Evolutionary conservation across 208 protist genomes (phyloP), one percentile per base, ranked within the genome.

Genomic region (Wallacemonas sp.): DNA sequence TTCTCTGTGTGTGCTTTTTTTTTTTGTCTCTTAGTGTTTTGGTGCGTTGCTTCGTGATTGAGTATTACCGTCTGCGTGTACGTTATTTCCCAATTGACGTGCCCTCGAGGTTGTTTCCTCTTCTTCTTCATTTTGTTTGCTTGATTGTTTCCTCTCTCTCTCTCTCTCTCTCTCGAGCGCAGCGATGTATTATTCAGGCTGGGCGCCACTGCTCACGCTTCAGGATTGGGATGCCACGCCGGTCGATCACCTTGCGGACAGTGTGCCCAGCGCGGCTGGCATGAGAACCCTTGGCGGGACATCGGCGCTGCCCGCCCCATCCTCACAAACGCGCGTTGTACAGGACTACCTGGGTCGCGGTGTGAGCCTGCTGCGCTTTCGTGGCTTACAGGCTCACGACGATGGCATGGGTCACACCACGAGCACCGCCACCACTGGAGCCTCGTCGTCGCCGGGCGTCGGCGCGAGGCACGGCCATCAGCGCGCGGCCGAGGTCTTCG

Each of bases 141-240:
- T 61, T 61, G 26, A 22, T 42, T 45, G 12, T 70, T 62, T 42
- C 41, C 22, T 61, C 22, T 25, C 41, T 38, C n/a, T 42, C 18
- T 57, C 10, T 36, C 25, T 57, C 25, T 33, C 25, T 57, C 11
- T 57, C 8, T 57, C 44, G n/a, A n/a, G n/a, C n/a, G n/a, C n/a
- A n/a, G n/a, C n/a, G n/a, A 91, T 91, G 85, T 91, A 89, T 54
- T 92, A 87, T 65, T 82, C 80, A 0, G 82, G 83, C 42, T 92
- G 86, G 86, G n/a, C 41, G 5, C 57, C 36, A 22, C 36, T 64
- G 23, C 11, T 46, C 11, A 22, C 39, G 16, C 57, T 50, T 14
- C 26, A 26, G 22, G 36, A 49, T 16, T 64, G 36, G 36, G 57
- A 64, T 25, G 25, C 29, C 25, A 22, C 57, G 36, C 64, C 73